Evolutionary conservation across 2,329 filamentous ascomycete genomes (phyloP).

Genomic region (Annulohypoxylon truncatum): DNA sequence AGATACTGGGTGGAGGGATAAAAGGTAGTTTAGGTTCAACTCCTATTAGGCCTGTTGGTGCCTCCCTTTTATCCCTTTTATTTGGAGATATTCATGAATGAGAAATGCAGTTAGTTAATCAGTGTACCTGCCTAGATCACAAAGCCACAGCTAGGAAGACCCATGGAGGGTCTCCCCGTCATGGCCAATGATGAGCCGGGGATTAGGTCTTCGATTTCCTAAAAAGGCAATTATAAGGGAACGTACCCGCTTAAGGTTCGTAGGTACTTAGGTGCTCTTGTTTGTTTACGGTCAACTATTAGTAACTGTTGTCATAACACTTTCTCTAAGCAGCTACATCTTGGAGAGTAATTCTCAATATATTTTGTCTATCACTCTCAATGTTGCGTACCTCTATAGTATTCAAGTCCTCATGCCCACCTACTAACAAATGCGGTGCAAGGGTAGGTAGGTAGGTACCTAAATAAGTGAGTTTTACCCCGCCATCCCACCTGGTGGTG

Average conservation of each 20-base stretch:
- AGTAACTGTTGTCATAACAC: background rate
- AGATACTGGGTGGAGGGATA: too few relatives aligned
- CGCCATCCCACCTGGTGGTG: too few relatives aligned
- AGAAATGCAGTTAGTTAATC: background rate
- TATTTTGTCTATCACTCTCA: too few relatives aligned
- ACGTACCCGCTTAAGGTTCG: background rate
- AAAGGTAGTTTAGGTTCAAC: too few relatives aligned
- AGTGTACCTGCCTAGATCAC: background rate
- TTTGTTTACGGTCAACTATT: background rate
- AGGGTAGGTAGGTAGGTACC: too few relatives aligned
- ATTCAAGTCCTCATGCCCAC: too few relatives aligned
- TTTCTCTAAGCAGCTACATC: background rate
- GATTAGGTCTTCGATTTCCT: conserved; percentile 19
- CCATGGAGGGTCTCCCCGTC: background rate
- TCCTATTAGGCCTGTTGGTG: too few relatives aligned
- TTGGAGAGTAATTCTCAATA: too few relatives aligned
- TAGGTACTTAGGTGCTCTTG: background rate
- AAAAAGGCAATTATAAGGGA: conserved; percentile 26
- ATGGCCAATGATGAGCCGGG: conserved; percentile 15
- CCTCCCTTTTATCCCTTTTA: too few relatives aligned
- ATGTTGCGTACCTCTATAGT: too few relatives aligned
- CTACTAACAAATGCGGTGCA: too few relatives aligned
- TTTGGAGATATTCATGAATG: background rate
- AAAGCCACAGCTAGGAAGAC: background rate
- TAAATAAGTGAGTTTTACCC: too few relatives aligned